Percentiles rank a stretch among this genome's conserved stretches.
These are phyloP conservation scores for Colletotrichum lentis DNA, from an alignment of 2,329 filamentous ascomycete species.

Conservation along the genomic window DNA sequence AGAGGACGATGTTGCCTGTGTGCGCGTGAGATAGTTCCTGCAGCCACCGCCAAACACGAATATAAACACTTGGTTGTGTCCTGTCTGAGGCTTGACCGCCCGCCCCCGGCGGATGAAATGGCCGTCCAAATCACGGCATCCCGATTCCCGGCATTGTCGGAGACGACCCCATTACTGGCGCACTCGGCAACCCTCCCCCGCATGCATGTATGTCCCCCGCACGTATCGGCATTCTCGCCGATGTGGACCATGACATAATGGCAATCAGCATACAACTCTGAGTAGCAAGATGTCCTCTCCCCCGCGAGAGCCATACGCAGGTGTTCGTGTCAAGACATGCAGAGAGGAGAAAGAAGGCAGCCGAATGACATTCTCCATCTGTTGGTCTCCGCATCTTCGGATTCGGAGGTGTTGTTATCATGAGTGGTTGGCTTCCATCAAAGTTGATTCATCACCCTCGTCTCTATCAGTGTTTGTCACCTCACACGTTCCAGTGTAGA, in stretches of 20 bases:
- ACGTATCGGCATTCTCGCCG: conserved; percentile 27
- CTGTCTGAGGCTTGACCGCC: not conserved
- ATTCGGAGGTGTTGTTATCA: conserved; percentile 11
- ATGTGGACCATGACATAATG: conserved; percentile 18
- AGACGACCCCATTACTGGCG: not conserved
- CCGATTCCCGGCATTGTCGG: conserved; percentile 19
- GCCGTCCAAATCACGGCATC: conserved; percentile 21
- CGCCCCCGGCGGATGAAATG: not conserved
- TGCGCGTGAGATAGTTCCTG: not conserved
- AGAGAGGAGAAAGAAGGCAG: not conserved
- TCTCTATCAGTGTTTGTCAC: not conserved
- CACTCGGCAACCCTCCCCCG: not conserved
- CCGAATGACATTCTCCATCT: not conserved
- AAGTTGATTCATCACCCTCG: not conserved
- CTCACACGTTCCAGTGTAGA: not conserved
- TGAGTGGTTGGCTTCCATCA: conserved; percentile 5
- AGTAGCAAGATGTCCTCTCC: not conserved
- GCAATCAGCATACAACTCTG: not conserved
- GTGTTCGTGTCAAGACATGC: not conserved
- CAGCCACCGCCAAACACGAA: not conserved
- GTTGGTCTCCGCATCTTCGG: conserved; percentile 14
- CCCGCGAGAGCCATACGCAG: not conserved
- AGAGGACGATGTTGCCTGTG: not conserved
- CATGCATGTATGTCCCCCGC: not conserved
- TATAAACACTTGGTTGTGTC: not conserved